These are phyloP conservation scores for Coemansia sp. DNA, from an alignment of 192 early-diverging fungal species.

Conservation along the genomic window DNA sequence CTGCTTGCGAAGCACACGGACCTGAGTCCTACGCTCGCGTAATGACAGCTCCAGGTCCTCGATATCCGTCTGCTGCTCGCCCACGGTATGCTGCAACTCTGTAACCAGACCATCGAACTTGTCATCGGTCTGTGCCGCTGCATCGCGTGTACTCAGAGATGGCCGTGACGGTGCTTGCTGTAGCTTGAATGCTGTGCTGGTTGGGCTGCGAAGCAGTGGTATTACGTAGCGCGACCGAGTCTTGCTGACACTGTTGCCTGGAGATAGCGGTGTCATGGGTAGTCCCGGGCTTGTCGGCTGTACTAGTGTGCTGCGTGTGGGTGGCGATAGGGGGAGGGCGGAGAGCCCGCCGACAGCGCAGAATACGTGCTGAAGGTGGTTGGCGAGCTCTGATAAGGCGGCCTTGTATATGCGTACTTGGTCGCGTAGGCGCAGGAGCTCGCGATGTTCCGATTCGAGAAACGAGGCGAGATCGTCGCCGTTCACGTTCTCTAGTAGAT, in stretches of 20 bases:
- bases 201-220: neutral
- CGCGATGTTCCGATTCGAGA: conserved; percentile 25
- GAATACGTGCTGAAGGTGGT: conserved; percentile 32
- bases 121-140: neutral
- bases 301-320: conserved; percentile 8
- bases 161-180: conserved; percentile 3
- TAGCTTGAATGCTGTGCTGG: conserved; percentile 5
- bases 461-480: conserved; percentile 21
- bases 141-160: neutral
- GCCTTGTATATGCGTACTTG: conserved; percentile 15
- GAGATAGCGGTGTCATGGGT: conserved; percentile 18
- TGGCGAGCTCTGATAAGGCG: conserved; percentile 22
- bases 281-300: neutral
- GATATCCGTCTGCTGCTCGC: conserved; percentile 34
- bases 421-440: conserved; percentile 31
- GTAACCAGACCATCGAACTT: conserved; percentile 2
- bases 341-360: conserved; percentile 29
- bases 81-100: conserved; percentile 22
- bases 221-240: conserved; percentile 1
- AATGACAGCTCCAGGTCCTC: conserved; percentile 30
- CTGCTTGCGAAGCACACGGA: conserved; percentile 36
- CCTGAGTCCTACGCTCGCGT: conserved; percentile 24
- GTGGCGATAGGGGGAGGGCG: conserved; percentile 21
- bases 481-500: conserved; percentile 25
- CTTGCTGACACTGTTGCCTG: neutral